Percentiles rank a stretch among this genome's conserved stretches.
Evolutionary conservation across 768 basidiomycete genomes (phyloP).

Genomic region (Artomyces pyxidatus): DNA sequence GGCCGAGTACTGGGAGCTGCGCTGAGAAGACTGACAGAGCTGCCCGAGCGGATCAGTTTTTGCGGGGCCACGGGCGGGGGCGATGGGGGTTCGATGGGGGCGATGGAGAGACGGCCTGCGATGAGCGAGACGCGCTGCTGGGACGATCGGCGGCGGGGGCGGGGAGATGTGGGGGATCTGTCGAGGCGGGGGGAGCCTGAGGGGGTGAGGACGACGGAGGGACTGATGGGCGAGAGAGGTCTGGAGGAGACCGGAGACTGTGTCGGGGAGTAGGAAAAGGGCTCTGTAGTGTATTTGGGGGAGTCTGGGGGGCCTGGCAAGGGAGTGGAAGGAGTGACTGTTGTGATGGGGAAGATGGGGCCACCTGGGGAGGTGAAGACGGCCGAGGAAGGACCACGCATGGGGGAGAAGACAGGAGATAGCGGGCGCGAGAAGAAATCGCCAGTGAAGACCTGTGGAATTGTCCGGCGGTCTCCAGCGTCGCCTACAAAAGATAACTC

Average conservation of each 20-base stretch:
- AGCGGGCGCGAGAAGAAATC: slow-evolving; percentile 5
- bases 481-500: no score
- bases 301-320: slow-evolving; percentile 4
- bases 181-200: slow-evolving; percentile 26
- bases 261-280: slow-evolving; percentile 22
- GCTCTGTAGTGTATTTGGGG: slow-evolving; percentile 20
- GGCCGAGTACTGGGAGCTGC: slow-evolving; percentile 51
- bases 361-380: slow-evolving; percentile 2
- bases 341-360: slow-evolving; percentile 19
- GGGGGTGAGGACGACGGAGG: slow-evolving; percentile 23
- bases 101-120: slow-evolving; percentile 73
- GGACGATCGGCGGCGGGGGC: slow-evolving; percentile 69
- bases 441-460: no score
- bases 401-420: slow-evolving; percentile 12
- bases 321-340: slow-evolving; percentile 11
- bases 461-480: no score
- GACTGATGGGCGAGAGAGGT: slow-evolving; percentile 19
- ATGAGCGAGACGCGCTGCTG: slow-evolving; percentile 81
- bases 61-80: slow-evolving; percentile 52
- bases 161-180: slow-evolving; percentile 45
- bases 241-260: slow-evolving; percentile 19
- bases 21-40: slow-evolving; percentile 56
- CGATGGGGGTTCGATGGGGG: slow-evolving; percentile 66
- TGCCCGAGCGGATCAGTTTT: slow-evolving; percentile 55
- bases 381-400: slow-evolving; percentile 13